Evolutionary conservation across 75 land plant species (phyloP).

Genomic region (Cryptomeria japonica): DNA sequence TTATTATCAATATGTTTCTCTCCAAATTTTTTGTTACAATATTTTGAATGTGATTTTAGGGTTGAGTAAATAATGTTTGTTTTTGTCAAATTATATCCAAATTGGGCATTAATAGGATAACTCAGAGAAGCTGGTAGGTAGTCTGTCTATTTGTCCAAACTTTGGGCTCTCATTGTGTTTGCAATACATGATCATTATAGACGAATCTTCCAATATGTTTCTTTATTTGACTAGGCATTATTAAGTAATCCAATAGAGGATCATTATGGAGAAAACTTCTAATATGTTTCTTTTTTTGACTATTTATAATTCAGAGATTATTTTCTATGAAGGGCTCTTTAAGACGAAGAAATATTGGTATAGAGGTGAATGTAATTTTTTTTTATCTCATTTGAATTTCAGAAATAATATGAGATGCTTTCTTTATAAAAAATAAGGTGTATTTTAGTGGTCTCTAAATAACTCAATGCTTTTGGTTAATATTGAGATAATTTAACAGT

Average conservation of each 20-base stretch:
- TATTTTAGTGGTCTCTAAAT: neutral
- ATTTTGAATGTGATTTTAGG: neutral
- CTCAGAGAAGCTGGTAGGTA: neutral
- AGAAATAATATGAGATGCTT: neutral
- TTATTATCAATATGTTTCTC: no score
- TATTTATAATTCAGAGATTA: neutral
- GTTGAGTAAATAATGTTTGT: neutral
- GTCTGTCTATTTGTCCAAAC: neutral
- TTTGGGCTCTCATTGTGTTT: neutral
- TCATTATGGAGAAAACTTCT: neutral
- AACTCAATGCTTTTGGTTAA: neutral
- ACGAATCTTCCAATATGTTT: neutral
- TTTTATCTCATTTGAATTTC: neutral
- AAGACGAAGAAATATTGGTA: neutral
- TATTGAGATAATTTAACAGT: neutral
- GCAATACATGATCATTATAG: neutral
- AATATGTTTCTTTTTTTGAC: neutral
- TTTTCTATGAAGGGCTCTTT: neutral
- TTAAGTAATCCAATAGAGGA: neutral
- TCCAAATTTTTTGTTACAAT: neutral
- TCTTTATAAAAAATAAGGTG: neutral
- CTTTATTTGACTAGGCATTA: neutral
- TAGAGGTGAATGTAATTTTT: neutral
- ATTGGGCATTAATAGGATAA: neutral
- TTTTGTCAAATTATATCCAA: neutral